Evolutionary conservation across 75 land plant genomes (phyloP), one percentile per base, ranked within the genome.

Genomic region (Cupressus sempervirens): DNA sequence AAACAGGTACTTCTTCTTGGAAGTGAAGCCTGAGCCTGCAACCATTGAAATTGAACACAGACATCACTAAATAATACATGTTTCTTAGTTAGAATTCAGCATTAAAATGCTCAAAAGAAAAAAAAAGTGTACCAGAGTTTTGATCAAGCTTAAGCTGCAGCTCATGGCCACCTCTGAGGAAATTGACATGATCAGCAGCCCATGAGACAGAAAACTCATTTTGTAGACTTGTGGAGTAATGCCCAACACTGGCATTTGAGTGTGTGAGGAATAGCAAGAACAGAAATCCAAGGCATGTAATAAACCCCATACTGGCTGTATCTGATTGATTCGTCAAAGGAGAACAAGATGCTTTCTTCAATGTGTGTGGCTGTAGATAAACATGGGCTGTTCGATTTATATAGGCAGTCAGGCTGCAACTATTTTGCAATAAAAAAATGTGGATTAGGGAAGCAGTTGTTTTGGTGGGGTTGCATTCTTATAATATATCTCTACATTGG

Each of bases 11-110:
- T 85, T 88, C 36, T 87, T 62, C 45, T 93, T 92, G 16, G 96
- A 95, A 18, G 90, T 93, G 85, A 94, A 93, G 53, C 82, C 93
- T 46, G 92, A 68, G 4, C 95, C 96, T 93, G 89, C 15, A 50
- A 50, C 12, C 53, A 50, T 50, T 50, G 14, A 50, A 48, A 50
- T 50, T 50, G 15, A 50, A 50, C 15, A 15, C 15, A 50, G 2
- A 11, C 15, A 12, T 50, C 14, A 50, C 0, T 12, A 50, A 50
- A 12, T 15, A 50, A 50, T 13, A 50, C 0, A 11, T 1, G 13
- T 50, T 50, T 50, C 53, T 12, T 50, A 41, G 14, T 50, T 50
- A 12, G 53, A 13, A 50, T 12, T 50, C 12, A 50, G 53, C 3
- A 0, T 2, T 50, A 13, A 13, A 1, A 50, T 50, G 53, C 53